Percentiles rank a stretch among this genome's conserved stretches.
These are phyloP conservation scores for Clavulina sp. DNA, from an alignment of 768 basidiomycete genomes.

Conservation along the genomic window DNA sequence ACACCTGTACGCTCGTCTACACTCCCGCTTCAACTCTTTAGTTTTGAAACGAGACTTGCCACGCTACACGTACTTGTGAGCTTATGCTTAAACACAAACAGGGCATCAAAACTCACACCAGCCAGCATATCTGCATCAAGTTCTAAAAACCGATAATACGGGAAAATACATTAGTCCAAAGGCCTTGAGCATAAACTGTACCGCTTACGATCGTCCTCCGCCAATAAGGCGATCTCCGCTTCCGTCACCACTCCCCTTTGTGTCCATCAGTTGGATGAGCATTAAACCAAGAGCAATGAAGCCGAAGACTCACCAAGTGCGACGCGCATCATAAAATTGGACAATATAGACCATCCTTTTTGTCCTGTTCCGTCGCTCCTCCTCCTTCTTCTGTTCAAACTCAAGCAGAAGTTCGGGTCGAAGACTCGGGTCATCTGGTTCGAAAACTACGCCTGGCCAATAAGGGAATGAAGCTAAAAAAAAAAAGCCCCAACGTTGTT, in stretches of 20 bases:
- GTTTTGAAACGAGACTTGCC: not conserved
- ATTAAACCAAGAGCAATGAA: not conserved
- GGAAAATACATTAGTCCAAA: not conserved
- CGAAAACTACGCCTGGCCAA: slow-evolving; percentile 72
- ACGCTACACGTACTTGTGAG: not conserved
- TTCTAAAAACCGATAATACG: not conserved
- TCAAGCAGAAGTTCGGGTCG: slow-evolving; percentile 13
- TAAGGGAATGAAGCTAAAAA: slow-evolving; percentile 56
- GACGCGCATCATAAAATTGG: slow-evolving; percentile 57
- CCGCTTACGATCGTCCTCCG: not conserved
- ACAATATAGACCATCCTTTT: slow-evolving; percentile 37
- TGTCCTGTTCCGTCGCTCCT: slow-evolving; percentile 23
- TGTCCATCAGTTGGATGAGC: not conserved
- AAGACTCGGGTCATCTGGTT: slow-evolving; percentile 45
- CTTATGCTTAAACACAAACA: not conserved
- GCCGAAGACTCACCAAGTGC: slow-evolving; percentile 49
- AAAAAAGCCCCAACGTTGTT: slow-evolving; percentile 2
- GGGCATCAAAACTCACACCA: not conserved
- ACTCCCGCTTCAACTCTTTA: not conserved
- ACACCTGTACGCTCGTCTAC: not conserved
- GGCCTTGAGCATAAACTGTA: too few species aligned
- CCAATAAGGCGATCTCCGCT: not conserved
- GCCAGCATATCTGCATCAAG: not conserved
- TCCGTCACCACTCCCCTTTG: not conserved
- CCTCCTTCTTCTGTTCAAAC: slow-evolving; percentile 15